Conservation (phyloP, 1,284 basidiomycete genomes). For the Puccinia triticina region DNA sequence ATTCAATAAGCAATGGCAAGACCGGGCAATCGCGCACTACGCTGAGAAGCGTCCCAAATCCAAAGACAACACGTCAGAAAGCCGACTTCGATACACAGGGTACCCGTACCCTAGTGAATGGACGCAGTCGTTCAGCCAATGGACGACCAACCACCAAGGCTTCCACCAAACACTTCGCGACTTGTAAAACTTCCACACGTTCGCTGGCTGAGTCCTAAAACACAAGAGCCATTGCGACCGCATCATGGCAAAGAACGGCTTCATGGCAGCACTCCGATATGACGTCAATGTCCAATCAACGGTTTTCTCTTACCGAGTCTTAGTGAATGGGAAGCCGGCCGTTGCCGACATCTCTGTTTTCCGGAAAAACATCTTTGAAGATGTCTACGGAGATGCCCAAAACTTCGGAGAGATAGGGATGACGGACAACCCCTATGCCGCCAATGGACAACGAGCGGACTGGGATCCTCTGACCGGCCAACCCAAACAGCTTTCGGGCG, state of each 20-base stretch:
- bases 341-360: neutral
- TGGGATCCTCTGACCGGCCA: no score
- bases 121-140: no score
- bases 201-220: no score
- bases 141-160: neutral
- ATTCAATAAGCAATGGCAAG: no score
- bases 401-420: neutral
- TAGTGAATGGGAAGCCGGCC: neutral
- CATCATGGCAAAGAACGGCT: neutral
- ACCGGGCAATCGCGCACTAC: no score
- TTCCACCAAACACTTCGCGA: neutral
- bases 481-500: no score
- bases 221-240: neutral
- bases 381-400: no score
- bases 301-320: no score
- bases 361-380: no score
- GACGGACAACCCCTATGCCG: neutral
- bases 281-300: neutral
- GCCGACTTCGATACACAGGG: neutral
- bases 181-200: no score
- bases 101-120: neutral
- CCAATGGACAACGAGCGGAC: no score
- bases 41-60: no score
- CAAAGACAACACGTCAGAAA: neutral
- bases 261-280: neutral